A percentile compares a stretch with the other conserved stretches of the same genome.
phyloP scores from a whole-genome alignment of 1,139 yeast genomes.

The Pneumocystis sp. region DNA sequence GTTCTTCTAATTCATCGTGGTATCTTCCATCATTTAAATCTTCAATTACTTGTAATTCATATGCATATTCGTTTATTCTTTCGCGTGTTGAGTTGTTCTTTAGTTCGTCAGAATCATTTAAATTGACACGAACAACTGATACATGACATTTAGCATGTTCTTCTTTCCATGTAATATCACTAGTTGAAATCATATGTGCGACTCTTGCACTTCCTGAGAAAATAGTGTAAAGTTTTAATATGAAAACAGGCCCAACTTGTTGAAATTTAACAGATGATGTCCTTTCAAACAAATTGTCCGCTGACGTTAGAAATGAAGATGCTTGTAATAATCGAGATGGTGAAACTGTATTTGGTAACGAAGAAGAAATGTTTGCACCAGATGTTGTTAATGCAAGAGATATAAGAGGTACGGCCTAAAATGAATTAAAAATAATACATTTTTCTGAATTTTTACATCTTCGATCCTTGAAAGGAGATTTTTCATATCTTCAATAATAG shows the following conservation, averaged over 20 bases:
- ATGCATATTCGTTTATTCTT: conserved; percentile 24
- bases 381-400: conserved; percentile 55
- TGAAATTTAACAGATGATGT: conserved; percentile 5
- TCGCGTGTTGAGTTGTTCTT: neutral
- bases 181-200: conserved; percentile 24
- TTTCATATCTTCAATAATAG: conserved; percentile 18
- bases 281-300: conserved; percentile 22
- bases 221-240: conserved; percentile 45
- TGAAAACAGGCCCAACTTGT: conserved; percentile 49
- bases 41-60: conserved; percentile 39
- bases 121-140: conserved; percentile 26
- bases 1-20: conserved; percentile 41
- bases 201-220: conserved; percentile 45
- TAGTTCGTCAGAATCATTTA: neutral
- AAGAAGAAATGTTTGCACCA: conserved; percentile 46
- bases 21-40: conserved; percentile 60
- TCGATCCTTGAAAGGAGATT: conserved; percentile 10
- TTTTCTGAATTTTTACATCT: conserved; percentile 1
- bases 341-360: conserved; percentile 40
- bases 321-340: conserved; percentile 59
- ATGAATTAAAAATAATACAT: conserved; percentile 16
- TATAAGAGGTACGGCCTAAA: conserved; percentile 43
- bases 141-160: conserved; percentile 46
- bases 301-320: conserved; percentile 33
- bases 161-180: conserved; percentile 48